phyloP scores from a whole-genome alignment of 768 basidiomycete species.

The Rhodotorula paludigena region DNA sequence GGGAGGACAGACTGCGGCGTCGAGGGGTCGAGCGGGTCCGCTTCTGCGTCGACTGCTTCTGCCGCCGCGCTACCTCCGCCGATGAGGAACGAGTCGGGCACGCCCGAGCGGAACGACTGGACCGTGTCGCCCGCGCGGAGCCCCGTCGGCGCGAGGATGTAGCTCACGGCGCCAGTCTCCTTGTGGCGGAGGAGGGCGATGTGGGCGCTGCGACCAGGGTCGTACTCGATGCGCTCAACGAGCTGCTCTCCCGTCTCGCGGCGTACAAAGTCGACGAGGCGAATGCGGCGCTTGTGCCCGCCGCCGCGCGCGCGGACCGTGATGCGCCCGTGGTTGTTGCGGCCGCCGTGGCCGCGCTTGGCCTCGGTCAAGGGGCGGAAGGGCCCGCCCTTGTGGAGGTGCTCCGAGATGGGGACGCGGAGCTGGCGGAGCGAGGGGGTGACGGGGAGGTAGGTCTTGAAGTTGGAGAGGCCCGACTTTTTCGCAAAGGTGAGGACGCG shows the following conservation, averaged over 20 bases:
- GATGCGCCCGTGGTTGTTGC: constrained; percentile 75
- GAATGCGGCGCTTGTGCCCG: constrained; percentile 79
- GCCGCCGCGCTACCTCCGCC: background rate
- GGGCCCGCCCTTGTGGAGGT: constrained; percentile 81
- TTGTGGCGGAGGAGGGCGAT: constrained; percentile 79
- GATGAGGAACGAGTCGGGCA: constrained; percentile 29
- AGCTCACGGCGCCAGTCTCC: constrained; percentile 59
- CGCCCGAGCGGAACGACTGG: constrained; percentile 62
- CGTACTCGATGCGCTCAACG: constrained; percentile 92
- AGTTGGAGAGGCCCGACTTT: constrained; percentile 48
- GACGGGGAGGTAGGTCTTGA: constrained; percentile 86
- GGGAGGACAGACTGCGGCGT: constrained; percentile 21
- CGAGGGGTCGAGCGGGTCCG: constrained; percentile 6
- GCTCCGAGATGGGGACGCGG: constrained; percentile 69
- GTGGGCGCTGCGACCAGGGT: constrained; percentile 87
- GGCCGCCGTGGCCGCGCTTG: constrained; percentile 76
- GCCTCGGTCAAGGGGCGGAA: constrained; percentile 74
- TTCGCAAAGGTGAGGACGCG: constrained; percentile 31
- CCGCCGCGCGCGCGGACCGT: constrained; percentile 86
- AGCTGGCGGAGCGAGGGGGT: constrained; percentile 83
- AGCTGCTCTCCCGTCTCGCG: constrained; percentile 74
- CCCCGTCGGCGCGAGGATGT: constrained; percentile 88
- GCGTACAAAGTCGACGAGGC: constrained; percentile 79
- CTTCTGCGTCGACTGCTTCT: background rate
- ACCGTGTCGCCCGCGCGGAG: constrained; percentile 82